Base-by-base conservation (phyloP, 257 asterid species). In the Handroanthus guayacan region DNA sequence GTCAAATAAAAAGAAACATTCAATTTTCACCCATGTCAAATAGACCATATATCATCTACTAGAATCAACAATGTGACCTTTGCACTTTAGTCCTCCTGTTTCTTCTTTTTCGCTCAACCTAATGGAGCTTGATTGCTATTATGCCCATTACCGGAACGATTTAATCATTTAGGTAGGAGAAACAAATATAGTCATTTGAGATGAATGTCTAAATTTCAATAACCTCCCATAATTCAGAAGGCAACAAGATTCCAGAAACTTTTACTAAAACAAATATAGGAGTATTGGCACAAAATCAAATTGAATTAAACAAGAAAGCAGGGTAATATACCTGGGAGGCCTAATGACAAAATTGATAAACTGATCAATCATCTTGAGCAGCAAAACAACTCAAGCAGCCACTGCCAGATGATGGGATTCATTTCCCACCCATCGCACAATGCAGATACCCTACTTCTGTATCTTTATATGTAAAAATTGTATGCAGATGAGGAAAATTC, bases 261-360 rank as follows among this genome's bases (percentile, higher is more conserved):
- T 47, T 54, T 44, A 74, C 20, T 31, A 41, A 41, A 51, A 44
- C 47, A 54, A 8, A 52, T 13, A 43, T 43, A 2, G 11, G 50
- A 76, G 39, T 45, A 5, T 54, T 10, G 37, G 14, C 39, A 9
- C 16, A 65, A 41, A 17, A 72, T 4, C 31, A 60, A 48, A 10
- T 17, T 3, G 39, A 69, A 64, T 45, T 9, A 13, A 67, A 20
- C 0, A 62, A 51, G 5, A 52, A 6, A 48, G 11, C 37, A 48
- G 16, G 62, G 37, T 16, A 14, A 77, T 75, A 34, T 80, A 95
- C 99, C 99, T 95, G 37, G 98, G 98, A 0, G 99, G 99, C 82
- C 99, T 92, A 80, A 95, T 93, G 78, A 95, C 99, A 63, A 95
- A 95, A 81, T 91, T 93, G 83, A 95, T 90, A 77, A 95, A 95